Conservation (phyloP, 2,329 filamentous ascomycete genomes). For the Colletotrichum scovillei region DNA sequence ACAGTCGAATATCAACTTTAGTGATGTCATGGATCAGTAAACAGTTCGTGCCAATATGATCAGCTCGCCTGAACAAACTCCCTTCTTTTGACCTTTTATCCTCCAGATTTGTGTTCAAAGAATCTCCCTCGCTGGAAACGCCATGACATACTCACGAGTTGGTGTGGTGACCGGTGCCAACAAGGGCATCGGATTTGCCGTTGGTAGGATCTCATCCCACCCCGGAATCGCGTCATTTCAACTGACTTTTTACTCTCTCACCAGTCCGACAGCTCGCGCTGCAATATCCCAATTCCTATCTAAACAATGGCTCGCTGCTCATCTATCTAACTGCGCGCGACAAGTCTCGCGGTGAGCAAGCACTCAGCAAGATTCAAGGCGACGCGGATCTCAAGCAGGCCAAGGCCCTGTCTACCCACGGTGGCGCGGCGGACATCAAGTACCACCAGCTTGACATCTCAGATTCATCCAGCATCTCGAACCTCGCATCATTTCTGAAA, state of each 20-base stretch:
- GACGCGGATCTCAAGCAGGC: conserved; percentile 58
- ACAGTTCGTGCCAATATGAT: background rate
- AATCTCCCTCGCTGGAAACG: background rate
- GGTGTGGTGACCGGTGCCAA: conserved; percentile 66
- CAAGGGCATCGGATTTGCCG: conserved; percentile 49
- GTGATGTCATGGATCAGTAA: conserved; percentile 5
- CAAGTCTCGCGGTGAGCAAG: conserved; percentile 56
- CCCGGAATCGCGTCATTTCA: background rate
- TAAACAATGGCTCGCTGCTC: conserved; percentile 58
- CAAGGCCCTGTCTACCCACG: conserved; percentile 52
- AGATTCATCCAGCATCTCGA: conserved; percentile 53
- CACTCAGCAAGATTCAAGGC: conserved; percentile 53
- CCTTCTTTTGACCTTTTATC: background rate
- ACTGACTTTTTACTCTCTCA: background rate
- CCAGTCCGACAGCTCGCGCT: conserved; percentile 64
- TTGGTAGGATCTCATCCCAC: conserved; percentile 21
- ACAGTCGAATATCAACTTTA: background rate
- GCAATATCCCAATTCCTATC: conserved; percentile 60
- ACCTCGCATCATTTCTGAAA: conserved; percentile 53
- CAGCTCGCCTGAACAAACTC: background rate
- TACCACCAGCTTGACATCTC: conserved; percentile 61
- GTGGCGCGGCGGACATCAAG: conserved; percentile 57
- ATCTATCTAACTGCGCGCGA: conserved; percentile 67
- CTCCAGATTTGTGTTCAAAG: background rate
- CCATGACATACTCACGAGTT: conserved; percentile 48